These are phyloP conservation scores for Panicum virgatum DNA, from an alignment of 202 grass and related monocot species.

Conservation along the genomic window DNA sequence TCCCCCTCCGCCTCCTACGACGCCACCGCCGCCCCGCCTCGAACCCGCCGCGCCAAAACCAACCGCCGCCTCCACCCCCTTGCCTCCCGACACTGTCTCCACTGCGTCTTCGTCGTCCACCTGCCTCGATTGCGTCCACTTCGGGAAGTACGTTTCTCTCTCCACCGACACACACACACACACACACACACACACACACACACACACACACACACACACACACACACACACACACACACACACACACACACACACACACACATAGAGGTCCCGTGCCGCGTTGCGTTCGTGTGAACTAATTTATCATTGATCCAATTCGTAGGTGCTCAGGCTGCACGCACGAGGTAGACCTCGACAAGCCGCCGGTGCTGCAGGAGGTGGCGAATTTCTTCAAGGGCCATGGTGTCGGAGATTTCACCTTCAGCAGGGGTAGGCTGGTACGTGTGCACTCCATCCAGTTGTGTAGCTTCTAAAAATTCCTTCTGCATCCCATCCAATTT, in stretches of 20 bases:
- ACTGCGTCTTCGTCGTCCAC: slow-evolving; percentile 30
- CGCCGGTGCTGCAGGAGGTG: slow-evolving; percentile 68
- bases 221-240: background rate
- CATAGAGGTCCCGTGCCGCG: no score
- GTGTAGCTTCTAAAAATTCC: background rate
- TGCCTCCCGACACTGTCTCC: slow-evolving; percentile 33
- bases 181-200: background rate
- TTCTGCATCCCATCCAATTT: background rate
- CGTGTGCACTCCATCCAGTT: slow-evolving; percentile 11
- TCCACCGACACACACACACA: background rate
- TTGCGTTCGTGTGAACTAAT: slow-evolving; percentile 15
- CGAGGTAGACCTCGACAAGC: slow-evolving; percentile 73
- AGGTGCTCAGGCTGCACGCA: slow-evolving; percentile 86
- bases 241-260: background rate
- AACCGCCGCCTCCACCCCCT: background rate
- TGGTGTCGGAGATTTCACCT: slow-evolving; percentile 75
- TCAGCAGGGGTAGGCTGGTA: slow-evolving; percentile 79
- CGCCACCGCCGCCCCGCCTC: slow-evolving; percentile 21
- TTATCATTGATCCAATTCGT: background rate
- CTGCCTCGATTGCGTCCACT: slow-evolving; percentile 56
- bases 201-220: background rate
- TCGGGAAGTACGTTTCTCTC: slow-evolving; percentile 31
- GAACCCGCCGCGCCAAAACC: slow-evolving; percentile 33
- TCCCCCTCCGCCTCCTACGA: slow-evolving; percentile 7
- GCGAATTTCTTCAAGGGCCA: slow-evolving; percentile 59